Evolutionary conservation across 164 flowering plant species (phyloP).

Genomic region (Sedum album): DNA sequence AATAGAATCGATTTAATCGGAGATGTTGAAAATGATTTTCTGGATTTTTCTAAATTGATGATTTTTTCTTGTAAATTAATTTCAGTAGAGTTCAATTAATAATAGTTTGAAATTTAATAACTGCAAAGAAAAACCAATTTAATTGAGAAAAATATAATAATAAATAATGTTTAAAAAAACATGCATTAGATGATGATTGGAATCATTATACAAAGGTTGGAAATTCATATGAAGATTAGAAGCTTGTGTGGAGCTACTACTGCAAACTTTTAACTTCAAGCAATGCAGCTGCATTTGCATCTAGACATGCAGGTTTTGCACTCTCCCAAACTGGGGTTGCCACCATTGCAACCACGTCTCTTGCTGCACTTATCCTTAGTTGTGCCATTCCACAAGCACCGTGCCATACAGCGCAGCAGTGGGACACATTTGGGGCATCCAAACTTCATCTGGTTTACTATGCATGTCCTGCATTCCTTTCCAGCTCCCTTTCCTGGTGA

Average conservation of each 20-base stretch:
- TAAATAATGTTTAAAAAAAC: too few relatives aligned
- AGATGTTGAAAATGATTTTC: too few relatives aligned
- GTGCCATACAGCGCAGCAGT: constrained; percentile 52
- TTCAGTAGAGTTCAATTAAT: too few relatives aligned
- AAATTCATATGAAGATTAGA: not conserved
- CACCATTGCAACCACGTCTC: constrained; percentile 41
- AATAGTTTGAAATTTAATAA: too few relatives aligned
- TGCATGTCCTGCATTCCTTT: constrained; percentile 37
- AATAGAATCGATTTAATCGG: too few relatives aligned
- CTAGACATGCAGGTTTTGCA: constrained; percentile 63
- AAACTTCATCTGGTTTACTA: constrained; percentile 33
- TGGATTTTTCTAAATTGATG: too few relatives aligned
- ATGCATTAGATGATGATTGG: not conserved
- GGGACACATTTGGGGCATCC: constrained; percentile 48
- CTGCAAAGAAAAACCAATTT: too few relatives aligned
- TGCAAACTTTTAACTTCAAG: not conserved
- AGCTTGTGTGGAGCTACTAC: not conserved
- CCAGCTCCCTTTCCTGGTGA: constrained; percentile 10
- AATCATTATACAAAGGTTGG: not conserved
- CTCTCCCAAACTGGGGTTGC: constrained; percentile 33
- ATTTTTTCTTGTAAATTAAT: too few relatives aligned
- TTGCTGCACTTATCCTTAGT: constrained; percentile 28
- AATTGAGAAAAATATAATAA: too few relatives aligned
- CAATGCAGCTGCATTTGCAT: constrained; percentile 60
- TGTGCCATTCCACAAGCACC: constrained; percentile 52